Evolutionary conservation across 106 monocot genomes (phyloP).

Genomic region (Dioscorea dumetorum): DNA sequence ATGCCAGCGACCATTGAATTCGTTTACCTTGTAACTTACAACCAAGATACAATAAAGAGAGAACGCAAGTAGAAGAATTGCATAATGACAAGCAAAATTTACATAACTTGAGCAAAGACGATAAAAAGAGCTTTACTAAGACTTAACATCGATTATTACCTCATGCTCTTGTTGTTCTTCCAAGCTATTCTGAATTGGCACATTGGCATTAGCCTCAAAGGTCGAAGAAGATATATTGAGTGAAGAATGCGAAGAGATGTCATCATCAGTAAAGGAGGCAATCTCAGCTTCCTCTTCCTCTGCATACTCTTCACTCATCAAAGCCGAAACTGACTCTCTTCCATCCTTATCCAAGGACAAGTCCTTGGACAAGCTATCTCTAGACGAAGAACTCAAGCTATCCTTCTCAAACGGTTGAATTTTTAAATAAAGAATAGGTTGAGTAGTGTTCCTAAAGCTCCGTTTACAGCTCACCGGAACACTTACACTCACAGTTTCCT

Average conservation of each 20-base stretch:
- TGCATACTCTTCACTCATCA: constrained; percentile 61
- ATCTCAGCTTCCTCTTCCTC: constrained; percentile 88
- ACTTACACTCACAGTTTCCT: constrained; percentile 34
- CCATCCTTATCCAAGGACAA: constrained; percentile 30
- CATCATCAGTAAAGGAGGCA: constrained; percentile 78
- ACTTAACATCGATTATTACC: constrained; percentile 5
- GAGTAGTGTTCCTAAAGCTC: constrained; percentile 47
- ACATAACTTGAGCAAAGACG: too few species aligned
- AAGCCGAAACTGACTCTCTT: constrained; percentile 45
- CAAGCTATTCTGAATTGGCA: constrained; percentile 10
- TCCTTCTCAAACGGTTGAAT: constrained; percentile 46
- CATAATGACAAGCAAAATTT: not conserved
- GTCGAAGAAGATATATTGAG: constrained; percentile 19
- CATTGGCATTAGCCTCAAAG: constrained; percentile 19
- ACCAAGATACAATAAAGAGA: too few species aligned
- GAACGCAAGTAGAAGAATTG: not conserved
- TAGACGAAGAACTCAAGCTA: constrained; percentile 23
- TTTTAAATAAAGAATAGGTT: constrained; percentile 52
- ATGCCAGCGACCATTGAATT: too few species aligned
- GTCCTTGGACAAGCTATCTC: constrained; percentile 30
- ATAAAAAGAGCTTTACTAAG: too few species aligned
- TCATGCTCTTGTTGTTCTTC: constrained; percentile 3
- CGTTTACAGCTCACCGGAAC: constrained; percentile 55
- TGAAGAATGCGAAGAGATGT: constrained; percentile 48
- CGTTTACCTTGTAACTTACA: too few species aligned